These are phyloP conservation scores for Aspergillus sp. DNA, from an alignment of 2,329 filamentous ascomycete genomes.

Conservation along the genomic window DNA sequence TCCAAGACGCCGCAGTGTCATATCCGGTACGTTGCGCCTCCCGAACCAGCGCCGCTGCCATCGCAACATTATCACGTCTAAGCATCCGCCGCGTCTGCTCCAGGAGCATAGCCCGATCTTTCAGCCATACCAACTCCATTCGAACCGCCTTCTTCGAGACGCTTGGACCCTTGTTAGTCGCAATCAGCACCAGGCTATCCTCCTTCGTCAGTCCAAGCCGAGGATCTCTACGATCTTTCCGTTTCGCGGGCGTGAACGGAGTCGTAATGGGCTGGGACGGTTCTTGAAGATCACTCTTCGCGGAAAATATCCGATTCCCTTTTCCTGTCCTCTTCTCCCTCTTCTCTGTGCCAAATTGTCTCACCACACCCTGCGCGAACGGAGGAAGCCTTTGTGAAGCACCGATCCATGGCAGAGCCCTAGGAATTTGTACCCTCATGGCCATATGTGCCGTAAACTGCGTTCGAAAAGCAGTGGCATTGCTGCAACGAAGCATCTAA, in stretches of 20 bases:
- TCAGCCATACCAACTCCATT: constrained; percentile 62
- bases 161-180: constrained; percentile 7
- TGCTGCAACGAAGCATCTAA: constrained; percentile 23
- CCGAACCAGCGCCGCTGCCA: constrained; percentile 68
- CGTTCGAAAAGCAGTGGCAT: constrained; percentile 21
- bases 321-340: not conserved
- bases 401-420: constrained; percentile 7
- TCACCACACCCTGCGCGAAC: not conserved
- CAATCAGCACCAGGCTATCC: constrained; percentile 16
- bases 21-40: constrained; percentile 63
- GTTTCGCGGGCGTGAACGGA: not conserved
- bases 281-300: too few relatives aligned
- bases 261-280: not conserved
- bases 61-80: constrained; percentile 58
- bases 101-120: constrained; percentile 72
- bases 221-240: not conserved
- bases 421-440: constrained; percentile 8
- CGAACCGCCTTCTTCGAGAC: constrained; percentile 19
- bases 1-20: constrained; percentile 78
- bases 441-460: constrained; percentile 13
- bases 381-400: not conserved
- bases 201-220: not conserved
- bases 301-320: too few relatives aligned
- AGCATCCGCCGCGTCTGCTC: constrained; percentile 65
- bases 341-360: not conserved